Percentiles rank a stretch among this genome's conserved stretches.
Conservation (phyloP, 2,329 filamentous ascomycete species). For the Fusarium metavorans region DNA sequence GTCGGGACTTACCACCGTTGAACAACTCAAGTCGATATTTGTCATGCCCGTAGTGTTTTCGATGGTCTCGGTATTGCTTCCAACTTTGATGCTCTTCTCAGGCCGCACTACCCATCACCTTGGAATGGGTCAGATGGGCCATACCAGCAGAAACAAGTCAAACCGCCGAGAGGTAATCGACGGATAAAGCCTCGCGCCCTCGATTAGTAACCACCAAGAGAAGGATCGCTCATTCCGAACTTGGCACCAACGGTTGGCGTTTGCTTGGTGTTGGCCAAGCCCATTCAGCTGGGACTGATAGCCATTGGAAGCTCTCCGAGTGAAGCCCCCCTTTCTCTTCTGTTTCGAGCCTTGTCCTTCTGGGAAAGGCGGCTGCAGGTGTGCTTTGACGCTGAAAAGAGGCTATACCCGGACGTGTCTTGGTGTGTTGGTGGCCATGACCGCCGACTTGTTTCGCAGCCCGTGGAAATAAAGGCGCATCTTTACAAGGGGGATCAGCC, state of each 20-base stretch:
- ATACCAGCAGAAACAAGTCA: neutral
- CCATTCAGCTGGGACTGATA: neutral
- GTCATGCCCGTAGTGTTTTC: neutral
- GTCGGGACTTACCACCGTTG: neutral
- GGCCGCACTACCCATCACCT: neutral
- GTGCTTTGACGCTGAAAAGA: neutral
- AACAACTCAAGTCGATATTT: neutral
- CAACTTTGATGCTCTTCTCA: neutral
- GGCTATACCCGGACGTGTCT: neutral
- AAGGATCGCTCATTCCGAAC: neutral
- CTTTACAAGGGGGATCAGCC: neutral
- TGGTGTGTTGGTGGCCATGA: neutral
- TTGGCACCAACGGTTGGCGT: conserved; percentile 1
- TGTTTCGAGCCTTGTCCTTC: conserved; percentile 19
- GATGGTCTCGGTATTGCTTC: neutral
- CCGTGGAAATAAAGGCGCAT: neutral
- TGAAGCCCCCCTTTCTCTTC: neutral
- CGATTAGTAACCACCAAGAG: neutral
- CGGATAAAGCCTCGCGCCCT: neutral
- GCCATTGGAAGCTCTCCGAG: neutral
- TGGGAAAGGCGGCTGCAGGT: neutral
- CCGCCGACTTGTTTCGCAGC: neutral
- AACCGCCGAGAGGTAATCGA: neutral
- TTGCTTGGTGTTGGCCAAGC: neutral
- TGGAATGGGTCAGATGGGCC: neutral